Base-by-base conservation (phyloP, 495 filamentous ascomycete genomes). In the Neurospora sp. region DNA sequence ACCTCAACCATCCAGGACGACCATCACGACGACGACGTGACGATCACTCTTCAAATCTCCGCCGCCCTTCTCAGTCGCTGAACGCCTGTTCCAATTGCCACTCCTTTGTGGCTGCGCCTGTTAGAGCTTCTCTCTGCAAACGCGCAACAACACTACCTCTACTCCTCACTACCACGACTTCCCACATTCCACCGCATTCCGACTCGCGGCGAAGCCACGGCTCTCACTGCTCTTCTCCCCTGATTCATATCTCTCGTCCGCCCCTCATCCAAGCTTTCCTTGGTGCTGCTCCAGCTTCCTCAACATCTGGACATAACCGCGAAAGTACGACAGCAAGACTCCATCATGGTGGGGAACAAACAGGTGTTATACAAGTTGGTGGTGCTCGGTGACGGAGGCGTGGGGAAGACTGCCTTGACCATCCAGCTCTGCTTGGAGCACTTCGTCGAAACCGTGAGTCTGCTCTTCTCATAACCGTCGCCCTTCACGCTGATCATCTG, bases 341-440 rank as follows among this genome's bases (percentile, higher is more conserved):
- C 75, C 79, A 82, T 78, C 68, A 89, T 89, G 87, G 84, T 86
- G 83, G 86, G 86, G 74, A 35, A 14, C 27, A 86, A 96, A 87
- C 97, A 97, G 95, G 97, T 94, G 78, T 85, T 98, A 80, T 97
- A 98, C 85, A 99, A 98, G 83, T 84, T 99, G 88, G 96, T 98
- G 88, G 96, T 99, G 85, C 88, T 98, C 41, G 96, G 96, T 38
- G 85, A 87, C 65, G 84, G 85, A 76, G 85, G 85, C 75, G 94
- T 97, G 71, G 96, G 96, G 69, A 99, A 99, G 87, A 99, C 96
- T 39, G 96, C 96, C 71, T 83, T 99, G 78, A 99, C 96, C 59
- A 98, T 98, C 82, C 96, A 99, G 87, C 91, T 97, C 81, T 84
- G 91, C 81, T 79, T 87, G 76, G 85, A 88, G 77, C 87, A 88